Evolutionary conservation across 2,329 filamentous ascomycete genomes (phyloP), one percentile per base, ranked within the genome.

Genomic region (Trichoderma pleuroti): DNA sequence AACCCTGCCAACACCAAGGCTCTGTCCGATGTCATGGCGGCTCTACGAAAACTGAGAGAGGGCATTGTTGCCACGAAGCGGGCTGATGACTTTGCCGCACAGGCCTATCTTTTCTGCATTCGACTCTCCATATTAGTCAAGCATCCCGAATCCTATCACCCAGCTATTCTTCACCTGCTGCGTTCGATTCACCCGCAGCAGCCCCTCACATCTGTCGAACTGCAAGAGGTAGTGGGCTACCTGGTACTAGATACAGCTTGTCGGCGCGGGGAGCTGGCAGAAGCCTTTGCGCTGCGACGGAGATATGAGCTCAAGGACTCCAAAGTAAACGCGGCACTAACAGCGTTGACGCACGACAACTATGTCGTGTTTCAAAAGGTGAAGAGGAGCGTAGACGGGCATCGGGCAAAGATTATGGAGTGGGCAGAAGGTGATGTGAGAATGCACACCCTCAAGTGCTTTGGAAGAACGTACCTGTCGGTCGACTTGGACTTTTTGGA

Each of bases 1-100:
- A 72, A 73, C 36, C 75, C 76, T 9, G 74, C 75, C 74, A 84
- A 86, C 70, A 86, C 87, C 14, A 87, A 88, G 74, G 90, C 92
- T 74, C 86, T 98, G 34, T 87, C 91, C 2, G 88, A 88, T 24
- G 89, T 98, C 66, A 86, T 98, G 68, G 88, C 92, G 76, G 93
- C 95, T 4, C 90, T 98, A 78, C 91, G 96, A 73, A 98, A 98
- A 80, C 88, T 99, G 36, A 90, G 96, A 70, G 96, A 99, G 83
- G 94, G 91, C 28, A 91, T 98, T 61, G 88, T 97, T 3, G 93
- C 93, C 14, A 90, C 92, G 10, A 88, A 90, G 67, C 89, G 94
- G 24, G 84, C 86, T 42, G 92, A 97, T 77, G 85, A 88, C 66
- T 99, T 99, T 80, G 91, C 95, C 1, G 89, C 92, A n/a, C 90